Conservation (phyloP, 768 basidiomycete species). For the Naematelia aurantialba region DNA sequence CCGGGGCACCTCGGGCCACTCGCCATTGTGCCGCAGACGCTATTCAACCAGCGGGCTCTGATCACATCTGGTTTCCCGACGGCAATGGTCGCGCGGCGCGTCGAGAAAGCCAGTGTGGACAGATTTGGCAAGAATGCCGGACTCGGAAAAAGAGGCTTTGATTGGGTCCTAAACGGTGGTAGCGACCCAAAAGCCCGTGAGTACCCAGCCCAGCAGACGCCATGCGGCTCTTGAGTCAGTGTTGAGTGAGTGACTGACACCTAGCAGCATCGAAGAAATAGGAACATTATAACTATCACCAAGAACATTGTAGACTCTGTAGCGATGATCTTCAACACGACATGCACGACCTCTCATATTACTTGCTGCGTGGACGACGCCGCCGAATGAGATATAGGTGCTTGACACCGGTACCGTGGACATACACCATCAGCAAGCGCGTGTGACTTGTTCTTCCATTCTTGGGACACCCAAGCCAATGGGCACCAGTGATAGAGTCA, state of each 20-base stretch:
- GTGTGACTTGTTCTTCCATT: too few relatives aligned
- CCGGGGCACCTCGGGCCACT: background rate
- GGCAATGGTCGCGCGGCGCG: conserved; percentile 62
- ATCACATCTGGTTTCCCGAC: conserved; percentile 53
- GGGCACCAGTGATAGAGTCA: too few relatives aligned
- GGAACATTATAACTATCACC: background rate
- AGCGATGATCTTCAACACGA: background rate
- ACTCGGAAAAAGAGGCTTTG: conserved; percentile 81
- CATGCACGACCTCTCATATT: background rate
- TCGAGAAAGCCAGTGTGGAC: conserved; percentile 81
- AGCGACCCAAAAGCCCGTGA: background rate
- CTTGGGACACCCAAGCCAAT: too few relatives aligned
- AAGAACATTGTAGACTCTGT: background rate
- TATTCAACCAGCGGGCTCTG: conserved; percentile 85
- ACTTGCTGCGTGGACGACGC: background rate
- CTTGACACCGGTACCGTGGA: too few relatives aligned
- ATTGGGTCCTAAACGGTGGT: conserved; percentile 59
- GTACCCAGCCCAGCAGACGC: background rate
- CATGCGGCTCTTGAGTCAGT: background rate
- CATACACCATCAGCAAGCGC: too few relatives aligned
- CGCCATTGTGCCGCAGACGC: conserved; percentile 26
- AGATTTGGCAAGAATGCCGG: conserved; percentile 90
- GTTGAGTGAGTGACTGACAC: too few relatives aligned
- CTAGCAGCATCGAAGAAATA: background rate
- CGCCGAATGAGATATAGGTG: background rate